Percentiles rank a stretch among this genome's conserved stretches.
These are phyloP conservation scores for Leccinum cinnamomeum DNA, from an alignment of 1,284 basidiomycete genomes.

Conservation along the genomic window DNA sequence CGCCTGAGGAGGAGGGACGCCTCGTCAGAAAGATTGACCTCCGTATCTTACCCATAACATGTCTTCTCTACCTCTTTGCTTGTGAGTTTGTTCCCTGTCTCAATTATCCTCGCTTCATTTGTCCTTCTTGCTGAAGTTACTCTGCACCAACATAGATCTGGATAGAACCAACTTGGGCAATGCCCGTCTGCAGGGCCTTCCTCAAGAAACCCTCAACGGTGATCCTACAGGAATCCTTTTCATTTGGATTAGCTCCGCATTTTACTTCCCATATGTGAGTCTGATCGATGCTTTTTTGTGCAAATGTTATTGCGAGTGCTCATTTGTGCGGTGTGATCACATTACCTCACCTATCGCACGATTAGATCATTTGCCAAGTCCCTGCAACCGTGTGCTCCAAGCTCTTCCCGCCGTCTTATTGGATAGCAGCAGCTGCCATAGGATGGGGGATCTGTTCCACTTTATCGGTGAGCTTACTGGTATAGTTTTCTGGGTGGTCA, in stretches of 20 bases:
- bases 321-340: not conserved
- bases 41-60: slow-evolving; percentile 70
- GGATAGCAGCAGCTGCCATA: slow-evolving; percentile 62
- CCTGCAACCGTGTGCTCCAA: slow-evolving; percentile 67
- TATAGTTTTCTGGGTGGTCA: not conserved
- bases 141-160: slow-evolving; percentile 44
- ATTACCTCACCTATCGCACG: not conserved
- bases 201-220: slow-evolving; percentile 60
- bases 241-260: slow-evolving; percentile 72
- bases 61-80: slow-evolving; percentile 72
- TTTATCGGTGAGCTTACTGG: slow-evolving; percentile 50
- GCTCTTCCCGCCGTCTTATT: slow-evolving; percentile 62
- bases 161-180: slow-evolving; percentile 76
- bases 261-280: slow-evolving; percentile 74
- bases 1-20: slow-evolving; percentile 49
- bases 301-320: not conserved
- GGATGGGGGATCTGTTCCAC: slow-evolving; percentile 74
- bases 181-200: slow-evolving; percentile 70
- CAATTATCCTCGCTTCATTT: not conserved
- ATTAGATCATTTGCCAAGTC: slow-evolving; percentile 68
- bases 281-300: not conserved
- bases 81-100: slow-evolving; percentile 45
- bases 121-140: slow-evolving; percentile 1
- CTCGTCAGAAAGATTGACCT: slow-evolving; percentile 67
- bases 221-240: slow-evolving; percentile 64